A percentile compares a stretch with the other conserved stretches of the same genome.
Evolutionary conservation across 2,329 filamentous ascomycete genomes (phyloP).

Genomic region (Furcasterigmium furcatum): DNA sequence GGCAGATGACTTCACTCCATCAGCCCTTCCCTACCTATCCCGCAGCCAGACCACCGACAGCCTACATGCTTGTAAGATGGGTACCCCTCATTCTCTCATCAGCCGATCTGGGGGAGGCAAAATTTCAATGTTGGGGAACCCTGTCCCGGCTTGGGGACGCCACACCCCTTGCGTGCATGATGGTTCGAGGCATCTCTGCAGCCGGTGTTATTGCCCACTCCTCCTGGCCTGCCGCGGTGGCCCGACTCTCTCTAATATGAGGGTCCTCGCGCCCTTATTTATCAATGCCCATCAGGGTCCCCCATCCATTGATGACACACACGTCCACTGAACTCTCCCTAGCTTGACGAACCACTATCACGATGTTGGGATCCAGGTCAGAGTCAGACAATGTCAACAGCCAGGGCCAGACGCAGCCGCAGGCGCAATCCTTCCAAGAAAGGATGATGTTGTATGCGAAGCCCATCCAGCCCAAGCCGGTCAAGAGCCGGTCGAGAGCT

Average conservation of each 20-base stretch:
- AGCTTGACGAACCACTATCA: too few relatives aligned
- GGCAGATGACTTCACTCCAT: neutral
- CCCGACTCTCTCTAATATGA: too few relatives aligned
- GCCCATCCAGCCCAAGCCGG: constrained; percentile 10
- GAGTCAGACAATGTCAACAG: neutral
- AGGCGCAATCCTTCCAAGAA: neutral
- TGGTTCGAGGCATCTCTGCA: neutral
- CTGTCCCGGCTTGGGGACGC: constrained; percentile 9
- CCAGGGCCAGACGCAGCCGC: constrained; percentile 1
- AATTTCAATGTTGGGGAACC: constrained; percentile 1
- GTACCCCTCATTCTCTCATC: constrained; percentile 3
- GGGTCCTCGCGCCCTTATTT: too few relatives aligned
- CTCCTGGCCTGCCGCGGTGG: neutral
- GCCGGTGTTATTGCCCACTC: constrained; percentile 1
- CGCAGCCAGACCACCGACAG: neutral
- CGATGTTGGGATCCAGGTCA: neutral
- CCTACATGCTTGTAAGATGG: neutral
- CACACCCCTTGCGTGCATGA: neutral
- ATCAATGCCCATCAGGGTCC: too few relatives aligned
- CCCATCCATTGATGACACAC: too few relatives aligned
- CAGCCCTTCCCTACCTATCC: neutral
- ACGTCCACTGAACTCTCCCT: too few relatives aligned
- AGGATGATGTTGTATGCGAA: constrained; percentile 11
- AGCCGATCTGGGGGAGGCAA: constrained; percentile 3
- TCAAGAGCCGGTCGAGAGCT: constrained; percentile 14